A percentile compares a stretch with the other conserved stretches of the same genome.
phyloP scores from a whole-genome alignment of 257 asterid species.

The Rhazya stricta region DNA sequence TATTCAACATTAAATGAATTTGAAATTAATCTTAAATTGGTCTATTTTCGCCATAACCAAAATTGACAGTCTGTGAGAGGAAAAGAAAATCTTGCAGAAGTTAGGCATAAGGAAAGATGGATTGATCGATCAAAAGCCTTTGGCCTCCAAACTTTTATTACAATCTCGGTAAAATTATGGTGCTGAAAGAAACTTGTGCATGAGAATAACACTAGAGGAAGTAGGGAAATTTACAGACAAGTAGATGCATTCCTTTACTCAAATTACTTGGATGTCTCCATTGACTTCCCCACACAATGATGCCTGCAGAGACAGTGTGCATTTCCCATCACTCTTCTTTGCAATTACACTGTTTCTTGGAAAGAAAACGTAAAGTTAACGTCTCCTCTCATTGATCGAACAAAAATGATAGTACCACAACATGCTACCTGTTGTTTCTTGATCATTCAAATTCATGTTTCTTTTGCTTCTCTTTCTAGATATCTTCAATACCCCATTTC shows the following conservation, averaged over 20 bases:
- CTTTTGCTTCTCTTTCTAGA: constrained; percentile 11
- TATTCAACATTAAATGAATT: no score
- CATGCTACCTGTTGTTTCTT: constrained; percentile 2
- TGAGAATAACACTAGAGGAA: constrained; percentile 11
- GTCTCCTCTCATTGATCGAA: constrained; percentile 33
- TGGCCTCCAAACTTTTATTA: constrained; percentile 11
- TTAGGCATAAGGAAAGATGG: constrained; percentile 13
- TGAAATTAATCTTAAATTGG: no score
- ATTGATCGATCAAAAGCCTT: constrained; percentile 29
- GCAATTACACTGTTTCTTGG: constrained; percentile 48
- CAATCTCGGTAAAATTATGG: constrained; percentile 29
- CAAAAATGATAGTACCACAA: constrained; percentile 4
- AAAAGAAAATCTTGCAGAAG: constrained; percentile 2
- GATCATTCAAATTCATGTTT: constrained; percentile 15
- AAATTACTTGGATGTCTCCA: constrained; percentile 25
- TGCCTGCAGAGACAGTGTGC: constrained; percentile 36
- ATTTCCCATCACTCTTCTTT: constrained; percentile 44
- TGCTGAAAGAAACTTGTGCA: constrained; percentile 19
- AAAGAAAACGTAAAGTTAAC: constrained; percentile 69
- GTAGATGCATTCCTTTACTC: constrained; percentile 35
- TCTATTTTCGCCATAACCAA: not conserved
- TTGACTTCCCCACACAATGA: constrained; percentile 55
- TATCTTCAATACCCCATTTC: constrained; percentile 9
- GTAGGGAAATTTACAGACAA: constrained; percentile 20
- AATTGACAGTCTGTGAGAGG: not conserved